Base-by-base conservation (phyloP, 164 flowering plant genomes). In the Vitis cinerea region DNA sequence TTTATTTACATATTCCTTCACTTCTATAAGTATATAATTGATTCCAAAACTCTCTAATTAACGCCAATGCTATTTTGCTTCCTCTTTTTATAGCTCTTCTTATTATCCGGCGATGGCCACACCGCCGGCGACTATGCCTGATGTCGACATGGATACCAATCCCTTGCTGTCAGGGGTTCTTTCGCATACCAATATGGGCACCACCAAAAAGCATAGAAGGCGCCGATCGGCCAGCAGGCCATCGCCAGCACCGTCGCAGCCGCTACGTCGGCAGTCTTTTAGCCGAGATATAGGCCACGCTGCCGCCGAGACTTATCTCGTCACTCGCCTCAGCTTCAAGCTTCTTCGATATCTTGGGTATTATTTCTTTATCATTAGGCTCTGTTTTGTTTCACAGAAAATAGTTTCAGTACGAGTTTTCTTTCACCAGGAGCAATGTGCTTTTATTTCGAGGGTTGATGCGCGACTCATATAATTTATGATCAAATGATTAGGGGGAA, bases 271-370 rank as follows among this genome's bases (percentile, higher is more conserved):
- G 66, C 73, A 66, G 66, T 78, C 85, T n/a, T 51, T 82, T 19
- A 53, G 81, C 51, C 55, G 55, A 15, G 83, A 82, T 12, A 49
- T 82, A 50, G 83, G 78, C 0, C 81, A 76, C 47, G 83, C 80
- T 2, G 85, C 85, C 13, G 74, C 81, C 1, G 85, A 82, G 78
- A 82, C 83, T 29, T 80, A 75, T 55, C 61, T 82, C 37, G 16
- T 82, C 15, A 82, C 85, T 48, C 68, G 81, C 19, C 79, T 82
- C 57, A 71, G 66, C 60, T 75, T 82, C 75, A 75, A 60, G 29
- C 83, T 82, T 12, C 85, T 82, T 15, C 76, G 75, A 61, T 82
- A 75, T 63, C 80, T 82, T 48, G 85, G 85, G 85, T 82, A 69
- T 0, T 1, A 27, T 59, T 16, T 52, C 49, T 59, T 2, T 16